A percentile compares a stretch with the other conserved stretches of the same genome.
Conservation (phyloP, 140 eudicot genomes). For the Oenanthe javanica region DNA sequence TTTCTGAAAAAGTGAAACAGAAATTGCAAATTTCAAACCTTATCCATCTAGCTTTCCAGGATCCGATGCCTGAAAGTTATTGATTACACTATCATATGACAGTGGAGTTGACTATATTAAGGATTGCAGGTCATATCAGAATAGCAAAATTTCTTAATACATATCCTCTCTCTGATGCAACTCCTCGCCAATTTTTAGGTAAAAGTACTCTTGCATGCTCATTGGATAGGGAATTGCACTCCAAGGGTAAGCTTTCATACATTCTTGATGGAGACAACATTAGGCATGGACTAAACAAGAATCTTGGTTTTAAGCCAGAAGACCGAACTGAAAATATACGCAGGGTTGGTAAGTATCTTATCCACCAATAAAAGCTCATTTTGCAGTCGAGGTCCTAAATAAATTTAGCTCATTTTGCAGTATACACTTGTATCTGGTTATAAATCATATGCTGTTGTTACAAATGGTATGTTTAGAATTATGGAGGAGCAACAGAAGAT, state of each 20-base stretch:
- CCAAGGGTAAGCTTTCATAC: slow-evolving; percentile 79
- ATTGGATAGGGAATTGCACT: slow-evolving; percentile 71
- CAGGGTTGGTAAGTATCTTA: slow-evolving; percentile 71
- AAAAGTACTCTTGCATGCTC: slow-evolving; percentile 96
- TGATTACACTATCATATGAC: not conserved
- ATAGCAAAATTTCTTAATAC: not conserved
- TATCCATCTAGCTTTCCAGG: not conserved
- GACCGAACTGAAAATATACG: slow-evolving; percentile 94
- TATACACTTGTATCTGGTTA: not conserved
- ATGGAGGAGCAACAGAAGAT: not conserved
- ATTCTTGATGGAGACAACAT: slow-evolving; percentile 98
- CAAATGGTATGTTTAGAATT: not conserved
- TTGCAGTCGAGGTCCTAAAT: not conserved
- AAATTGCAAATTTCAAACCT: not conserved
- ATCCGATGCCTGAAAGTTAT: not conserved
- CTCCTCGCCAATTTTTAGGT: slow-evolving; percentile 36
- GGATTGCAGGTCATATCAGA: not conserved
- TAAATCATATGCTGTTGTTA: not conserved
- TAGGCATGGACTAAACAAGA: slow-evolving; percentile 91
- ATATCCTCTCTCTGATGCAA: not conserved
- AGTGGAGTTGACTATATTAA: not conserved
- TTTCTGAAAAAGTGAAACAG: too few relatives aligned
- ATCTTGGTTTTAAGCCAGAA: slow-evolving; percentile 80
- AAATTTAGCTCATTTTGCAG: not conserved
- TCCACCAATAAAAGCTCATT: not conserved